phyloP scores from a whole-genome alignment of 345 rosid species.

The Angophora floribunda region DNA sequence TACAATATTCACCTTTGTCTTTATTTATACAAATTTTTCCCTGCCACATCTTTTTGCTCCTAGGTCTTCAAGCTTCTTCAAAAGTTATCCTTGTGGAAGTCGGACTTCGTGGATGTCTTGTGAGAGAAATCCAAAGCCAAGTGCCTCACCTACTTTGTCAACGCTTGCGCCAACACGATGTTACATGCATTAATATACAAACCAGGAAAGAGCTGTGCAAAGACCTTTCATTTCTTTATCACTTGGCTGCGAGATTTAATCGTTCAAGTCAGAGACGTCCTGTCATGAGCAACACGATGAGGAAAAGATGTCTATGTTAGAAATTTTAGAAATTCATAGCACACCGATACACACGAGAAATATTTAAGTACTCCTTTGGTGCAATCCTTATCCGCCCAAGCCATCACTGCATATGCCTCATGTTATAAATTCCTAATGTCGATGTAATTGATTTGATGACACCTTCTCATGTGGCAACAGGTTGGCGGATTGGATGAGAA shows the following conservation, averaged over 20 bases:
- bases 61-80: conserved; percentile 5
- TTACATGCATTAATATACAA: background rate
- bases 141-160: conserved; percentile 46
- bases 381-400: background rate
- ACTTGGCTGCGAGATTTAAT: background rate
- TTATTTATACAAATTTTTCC: background rate
- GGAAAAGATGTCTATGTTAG: background rate
- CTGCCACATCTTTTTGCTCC: background rate
- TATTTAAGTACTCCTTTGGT: background rate
- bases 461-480: background rate
- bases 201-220: background rate
- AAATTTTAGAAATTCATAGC: background rate
- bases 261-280: background rate
- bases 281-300: background rate
- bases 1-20: background rate
- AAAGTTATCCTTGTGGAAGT: conserved; percentile 82
- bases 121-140: conserved; percentile 68
- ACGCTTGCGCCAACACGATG: conserved; percentile 31
- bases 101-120: conserved; percentile 82
- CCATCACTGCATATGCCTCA: background rate
- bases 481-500: background rate
- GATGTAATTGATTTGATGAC: background rate
- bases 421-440: background rate
- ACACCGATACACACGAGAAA: background rate
- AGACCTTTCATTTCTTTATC: background rate